Percentiles rank a stretch among this genome's conserved stretches.
Conservation (phyloP, 495 filamentous ascomycete genomes). For the Talaromyces nanjingensis region DNA sequence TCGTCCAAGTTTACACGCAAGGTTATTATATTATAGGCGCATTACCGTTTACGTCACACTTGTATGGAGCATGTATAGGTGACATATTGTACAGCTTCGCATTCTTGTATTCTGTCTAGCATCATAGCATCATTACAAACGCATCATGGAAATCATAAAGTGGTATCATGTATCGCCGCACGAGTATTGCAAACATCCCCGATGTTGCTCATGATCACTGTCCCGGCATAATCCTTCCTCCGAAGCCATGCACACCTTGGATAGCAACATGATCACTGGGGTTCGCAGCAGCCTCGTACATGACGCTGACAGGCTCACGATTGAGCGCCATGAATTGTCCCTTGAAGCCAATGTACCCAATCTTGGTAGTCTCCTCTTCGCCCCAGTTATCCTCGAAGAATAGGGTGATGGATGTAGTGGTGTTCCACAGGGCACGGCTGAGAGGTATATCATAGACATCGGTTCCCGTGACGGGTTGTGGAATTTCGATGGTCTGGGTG, state of each 20-base stretch:
- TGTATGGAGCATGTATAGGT: not conserved
- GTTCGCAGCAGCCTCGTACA: conserved; percentile 93
- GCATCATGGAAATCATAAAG: not conserved
- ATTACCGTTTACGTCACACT: not conserved
- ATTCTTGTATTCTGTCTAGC: not conserved
- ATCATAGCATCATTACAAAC: conserved; percentile 1
- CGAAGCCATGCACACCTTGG: conserved; percentile 35
- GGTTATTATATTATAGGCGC: not conserved
- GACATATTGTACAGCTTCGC: not conserved
- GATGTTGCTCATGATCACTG: conserved; percentile 15
- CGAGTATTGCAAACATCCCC: not conserved
- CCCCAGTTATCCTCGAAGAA: conserved; percentile 70
- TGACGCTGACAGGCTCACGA: conserved; percentile 71
- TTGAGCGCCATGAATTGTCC: conserved; percentile 85
- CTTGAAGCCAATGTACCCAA: conserved; percentile 85
- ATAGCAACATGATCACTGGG: conserved; percentile 70
- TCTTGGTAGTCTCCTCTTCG: conserved; percentile 68
- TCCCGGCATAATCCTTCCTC: conserved; percentile 34
- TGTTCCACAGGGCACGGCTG: conserved; percentile 81
- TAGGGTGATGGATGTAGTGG: conserved; percentile 64
- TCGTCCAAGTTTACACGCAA: too few species aligned
- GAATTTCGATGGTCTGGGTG: conserved; percentile 72
- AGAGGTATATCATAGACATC: conserved; percentile 82
- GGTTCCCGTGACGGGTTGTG: conserved; percentile 53
- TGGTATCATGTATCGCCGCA: not conserved